Evolutionary conservation across 345 rosid genomes (phyloP).

Genomic region (Durio zibethinus): DNA sequence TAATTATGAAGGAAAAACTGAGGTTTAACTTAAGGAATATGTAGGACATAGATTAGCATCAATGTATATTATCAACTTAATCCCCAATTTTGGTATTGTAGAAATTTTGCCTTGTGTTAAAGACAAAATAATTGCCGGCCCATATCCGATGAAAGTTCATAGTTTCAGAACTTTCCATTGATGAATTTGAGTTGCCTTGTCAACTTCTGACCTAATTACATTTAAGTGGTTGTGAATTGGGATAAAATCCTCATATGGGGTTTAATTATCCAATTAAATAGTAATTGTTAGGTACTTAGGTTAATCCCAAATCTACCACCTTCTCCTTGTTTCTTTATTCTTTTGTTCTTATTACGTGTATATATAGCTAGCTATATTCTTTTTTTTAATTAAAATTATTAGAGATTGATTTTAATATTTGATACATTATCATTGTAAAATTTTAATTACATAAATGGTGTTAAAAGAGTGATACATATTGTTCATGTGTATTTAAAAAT

Average conservation of each 20-base stretch:
- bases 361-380: neutral
- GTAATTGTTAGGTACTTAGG: neutral
- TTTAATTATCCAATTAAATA: neutral
- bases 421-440: too few species aligned
- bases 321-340: neutral
- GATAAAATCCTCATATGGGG: neutral
- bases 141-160: neutral
- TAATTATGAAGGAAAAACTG: neutral
- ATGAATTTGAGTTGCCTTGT: neutral
- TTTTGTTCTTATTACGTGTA: neutral
- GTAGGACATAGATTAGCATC: neutral
- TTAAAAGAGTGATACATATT: too few species aligned
- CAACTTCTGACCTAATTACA: slow-evolving; percentile 5
- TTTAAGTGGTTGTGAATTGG: neutral
- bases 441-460: too few species aligned
- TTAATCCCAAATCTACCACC: neutral
- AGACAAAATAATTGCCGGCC: neutral
- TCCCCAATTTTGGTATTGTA: neutral
- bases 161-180: neutral
- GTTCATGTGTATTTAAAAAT: too few species aligned
- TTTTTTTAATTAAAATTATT: too few species aligned
- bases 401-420: too few species aligned
- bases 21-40: neutral
- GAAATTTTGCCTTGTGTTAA: neutral
- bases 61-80: neutral